Evolutionary conservation across 192 early-diverging fungal genomes (phyloP), one percentile per base, ranked within the genome.

Genomic region (Lunasporangiospora selenospora): DNA sequence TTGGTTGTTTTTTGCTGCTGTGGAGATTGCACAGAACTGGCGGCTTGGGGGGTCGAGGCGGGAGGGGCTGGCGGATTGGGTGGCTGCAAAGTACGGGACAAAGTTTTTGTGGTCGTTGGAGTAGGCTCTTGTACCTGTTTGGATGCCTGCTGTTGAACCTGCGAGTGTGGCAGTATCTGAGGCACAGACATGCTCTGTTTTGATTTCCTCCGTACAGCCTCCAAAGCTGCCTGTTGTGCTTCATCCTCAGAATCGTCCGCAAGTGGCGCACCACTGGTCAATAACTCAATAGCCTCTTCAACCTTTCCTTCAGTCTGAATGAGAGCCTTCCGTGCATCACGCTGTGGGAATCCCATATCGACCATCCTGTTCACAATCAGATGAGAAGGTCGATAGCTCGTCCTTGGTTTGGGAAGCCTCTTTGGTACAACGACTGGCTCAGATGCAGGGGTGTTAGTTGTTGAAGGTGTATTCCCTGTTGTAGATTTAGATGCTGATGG

Each of bases 201-300:
- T n/a, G n/a, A n/a, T n/a, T n/a, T n/a, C n/a, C n/a, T n/a, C n/a
- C n/a, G n/a, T n/a, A n/a, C n/a, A n/a, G n/a, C n/a, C n/a, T n/a
- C n/a, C n/a, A n/a, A n/a, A n/a, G n/a, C n/a, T n/a, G n/a, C n/a
- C n/a, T n/a, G n/a, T n/a, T n/a, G n/a, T n/a, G 40, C 48, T 18
- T 73, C 69, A 47, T 73, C 69, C 43, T 73, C 69, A 3, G 69
- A 73, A 33, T 73, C 69, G 11, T 63, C 61, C 10, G 55, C 69
- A 24, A 73, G 60, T 31, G 60, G 48, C 3, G 59, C 59, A 9
- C 59, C 54, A 29, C 48, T 73, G 7, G 69, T 63, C 38, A 73
- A 24, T 3, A 73, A 31, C 42, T 73, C 69, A 10, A 73, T 73
- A 0, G 69, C 69, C 26, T 62, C 60, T 34, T 73, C 69, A 5